Base-by-base conservation (phyloP, 2,329 filamentous ascomycete species). In the Chrysoporthe deuterocubensis region DNA sequence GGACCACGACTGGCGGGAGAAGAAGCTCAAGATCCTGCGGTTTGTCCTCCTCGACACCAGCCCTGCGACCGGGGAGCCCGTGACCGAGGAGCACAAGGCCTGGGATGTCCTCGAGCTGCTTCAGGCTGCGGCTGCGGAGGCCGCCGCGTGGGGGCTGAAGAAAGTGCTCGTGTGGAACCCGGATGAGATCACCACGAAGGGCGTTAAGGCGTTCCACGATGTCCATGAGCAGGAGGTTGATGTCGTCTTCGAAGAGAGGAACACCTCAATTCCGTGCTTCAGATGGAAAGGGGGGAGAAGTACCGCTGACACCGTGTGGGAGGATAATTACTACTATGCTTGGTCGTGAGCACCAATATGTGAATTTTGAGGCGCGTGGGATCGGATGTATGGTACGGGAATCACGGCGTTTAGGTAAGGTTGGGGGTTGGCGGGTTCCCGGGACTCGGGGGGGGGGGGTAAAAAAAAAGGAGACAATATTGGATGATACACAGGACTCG, bases 121-220 rank as follows among this genome's bases (percentile, higher is more conserved):
- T 50, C 71, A 73, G 64, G 75, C 76, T 5, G 79, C 79, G 1
- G 72, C 77, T 26, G 72, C 69, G 9, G 79, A 80, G 71, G 78
- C 78, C 14, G 67, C 66, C 4, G 44, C 70, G 5, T 77, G 75
- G 71, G 75, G 75, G 1, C 58, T 81, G 34, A 67, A 71, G 4
- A 76, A 77, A 67, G 76, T 81, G 42, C 71, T 79, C 6, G 60
- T 79, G 6, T 80, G 78, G 78, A 78, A 79, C 46, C 79, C 79
- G 7, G 74, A 75, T 42, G 71, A 75, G 6, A 74, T 74, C n/a
- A 69, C 76, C 3, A 70, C 71, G 13, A 50, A 52, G 13, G 77
- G 74, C 2, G 76, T 76, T 4, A 74, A 74, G 66, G 71, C 64
- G 14, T 73, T 78, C n/a, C 73, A 73, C 11, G 72, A 75, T 32